Percentiles rank a stretch among this genome's conserved stretches.
These are phyloP conservation scores for Solanum etuberosum DNA, from an alignment of 257 asterid species.

Conservation along the genomic window DNA sequence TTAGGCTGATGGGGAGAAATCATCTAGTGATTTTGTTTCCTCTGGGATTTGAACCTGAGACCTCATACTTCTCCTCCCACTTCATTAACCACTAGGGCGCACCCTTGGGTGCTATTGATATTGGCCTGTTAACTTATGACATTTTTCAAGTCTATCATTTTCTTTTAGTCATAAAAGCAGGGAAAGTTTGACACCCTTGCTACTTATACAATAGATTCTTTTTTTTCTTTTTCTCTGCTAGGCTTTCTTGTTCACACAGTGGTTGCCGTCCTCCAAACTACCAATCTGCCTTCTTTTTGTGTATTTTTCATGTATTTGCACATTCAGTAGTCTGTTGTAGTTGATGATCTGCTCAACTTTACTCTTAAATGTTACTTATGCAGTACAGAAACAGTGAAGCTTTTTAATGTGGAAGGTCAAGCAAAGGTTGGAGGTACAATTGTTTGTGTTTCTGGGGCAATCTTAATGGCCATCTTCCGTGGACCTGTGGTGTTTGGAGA, in stretches of 20 bases:
- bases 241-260: not conserved
- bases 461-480: constrained; percentile 75
- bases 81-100: not conserved
- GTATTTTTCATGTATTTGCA: not conserved
- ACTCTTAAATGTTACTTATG: constrained; percentile 30
- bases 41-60: not conserved
- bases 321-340: not conserved
- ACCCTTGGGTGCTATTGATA: not conserved
- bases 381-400: constrained; percentile 89
- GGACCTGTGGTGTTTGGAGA: constrained; percentile 83
- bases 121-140: not conserved
- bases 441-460: constrained; percentile 83
- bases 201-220: not conserved
- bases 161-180: not conserved
- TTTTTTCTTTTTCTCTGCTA: not conserved
- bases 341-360: constrained; percentile 2
- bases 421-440: constrained; percentile 89
- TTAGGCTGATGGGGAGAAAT: not conserved
- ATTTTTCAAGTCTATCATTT: not conserved
- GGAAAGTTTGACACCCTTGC: not conserved
- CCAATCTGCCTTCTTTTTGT: not conserved
- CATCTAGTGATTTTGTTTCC: not conserved
- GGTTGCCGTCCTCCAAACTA: not conserved
- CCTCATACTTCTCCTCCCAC: not conserved
- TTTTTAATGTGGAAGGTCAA: constrained; percentile 70